Evolutionary conservation across 2,329 filamentous ascomycete genomes (phyloP), one percentile per base, ranked within the genome.

Genomic region (Aspergillus fumigatiaffinis): DNA sequence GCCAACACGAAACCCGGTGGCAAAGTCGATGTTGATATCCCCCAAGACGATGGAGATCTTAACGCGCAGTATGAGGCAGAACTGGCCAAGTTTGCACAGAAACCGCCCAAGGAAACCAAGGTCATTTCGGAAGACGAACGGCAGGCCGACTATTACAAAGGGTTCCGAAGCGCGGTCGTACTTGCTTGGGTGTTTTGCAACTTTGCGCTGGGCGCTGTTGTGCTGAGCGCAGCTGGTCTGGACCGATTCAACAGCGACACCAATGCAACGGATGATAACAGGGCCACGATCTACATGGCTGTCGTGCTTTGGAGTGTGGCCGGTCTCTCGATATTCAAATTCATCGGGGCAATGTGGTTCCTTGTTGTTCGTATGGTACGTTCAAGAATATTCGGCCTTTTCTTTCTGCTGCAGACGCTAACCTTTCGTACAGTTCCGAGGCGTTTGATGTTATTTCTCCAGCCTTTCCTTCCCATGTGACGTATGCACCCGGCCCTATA

Each of bases 71-170:
- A 99, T 75, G 91, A 97, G 70, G 81, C 87, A 42, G 94, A 99
- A 70, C 77, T 97, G 52, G 77, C 81, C 2, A 82, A 87, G 14
- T 96, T 97, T 71, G 77, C 82, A 48, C 78, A 79, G 26, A 97
- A 97, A 75, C 85, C 85, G 49, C 87, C 88, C 28, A 86, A 88
- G 61, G 87, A 91, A 61, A 82, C 86, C 38, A 70, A 71, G 20
- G 57, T 60, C 1, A 63, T 76, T 2, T 79, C 79, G n/a, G 75
- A 83, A 10, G 71, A 78, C 47, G 92, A 97, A 71, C 91, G 89
- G 70, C 93, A 99, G 74, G 91, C 97, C 80, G 94, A 99, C 73
- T 99, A 97, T 77, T 99, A 99, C 83, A 92, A 92, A 68, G 94
- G 92, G 63, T 96, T 99, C 73, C 86, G 94, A 61, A 95, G 90